Base-by-base conservation (phyloP, 73 alveolate species). In the Loxodes magnus region DNA sequence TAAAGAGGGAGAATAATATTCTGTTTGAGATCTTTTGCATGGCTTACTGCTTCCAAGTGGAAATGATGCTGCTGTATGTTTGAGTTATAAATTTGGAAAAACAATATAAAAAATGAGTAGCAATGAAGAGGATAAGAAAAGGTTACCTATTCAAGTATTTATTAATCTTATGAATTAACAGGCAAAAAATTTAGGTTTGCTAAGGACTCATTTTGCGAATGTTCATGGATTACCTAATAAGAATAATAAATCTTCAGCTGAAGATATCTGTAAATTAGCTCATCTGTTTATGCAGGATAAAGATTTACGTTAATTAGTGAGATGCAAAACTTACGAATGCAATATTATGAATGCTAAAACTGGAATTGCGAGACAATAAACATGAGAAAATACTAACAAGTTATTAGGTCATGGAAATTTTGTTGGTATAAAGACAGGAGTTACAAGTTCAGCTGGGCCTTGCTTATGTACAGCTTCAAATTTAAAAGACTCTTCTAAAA, bases 391-490 rank as follows among this genome's bases (percentile, higher is more conserved):
- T 53, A 84, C 92, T 20, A 84, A 84, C 38, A 79, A 70, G 36
- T 58, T 84, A 19, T 64, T 84, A 7, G 76, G 69, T 2, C 70
- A 80, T 26, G 87, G 93, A 2, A 51, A 50, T 31, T 84, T 74
- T 56, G 64, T 59, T 35, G 96, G 96, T 14, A 35, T 84, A 25
- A 84, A 84, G 51, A 84, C 96, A 10, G 96, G 96, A 20, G 74
- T 79, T 7, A 84, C 96, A 0, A 79, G 83, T 31, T 76, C 82
- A 15, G 96, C 96, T 7, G 96, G 96, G 2, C 92, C 96, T 26
- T 84, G 96, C 51, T 56, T 84, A 29, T 70, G 89, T 19, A n/a
- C n/a, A n/a, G 78, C 92, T 2, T 48, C 74, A 56, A 74, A 58
- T 56, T 70, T 64, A 39, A 56, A 67, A 29, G 88, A 69, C n/a